Evolutionary conservation across 2,329 filamentous ascomycete genomes (phyloP).

Genomic region (Cercospora sp.): DNA sequence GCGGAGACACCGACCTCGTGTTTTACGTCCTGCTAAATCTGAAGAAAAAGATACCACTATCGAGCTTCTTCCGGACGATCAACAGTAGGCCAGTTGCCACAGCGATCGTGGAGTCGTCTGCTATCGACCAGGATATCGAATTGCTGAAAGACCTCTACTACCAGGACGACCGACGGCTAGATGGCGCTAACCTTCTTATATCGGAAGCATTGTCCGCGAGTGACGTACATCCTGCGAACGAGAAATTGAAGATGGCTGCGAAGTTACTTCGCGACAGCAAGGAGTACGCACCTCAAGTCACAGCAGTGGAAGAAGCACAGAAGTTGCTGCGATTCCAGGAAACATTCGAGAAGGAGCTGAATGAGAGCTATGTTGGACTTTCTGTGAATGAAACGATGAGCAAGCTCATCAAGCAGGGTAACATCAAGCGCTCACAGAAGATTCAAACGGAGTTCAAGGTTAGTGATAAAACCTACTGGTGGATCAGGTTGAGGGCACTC

Average conservation of each 20-base stretch:
- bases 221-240: conserved; percentile 67
- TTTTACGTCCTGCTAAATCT: conserved; percentile 83
- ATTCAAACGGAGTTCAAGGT: conserved; percentile 91
- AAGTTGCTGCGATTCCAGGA: conserved; percentile 84
- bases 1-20: conserved; percentile 91
- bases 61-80: conserved; percentile 88
- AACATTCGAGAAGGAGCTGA: conserved; percentile 78
- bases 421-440: conserved; percentile 81
- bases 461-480: conserved; percentile 85
- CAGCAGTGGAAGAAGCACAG: conserved; percentile 75
- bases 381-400: conserved; percentile 91
- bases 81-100: conserved; percentile 82
- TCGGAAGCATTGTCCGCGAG: conserved; percentile 77
- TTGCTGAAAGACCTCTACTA: conserved; percentile 96
- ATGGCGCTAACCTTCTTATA: conserved; percentile 84
- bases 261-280: conserved; percentile 83
- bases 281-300: conserved; percentile 72
- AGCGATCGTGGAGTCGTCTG: conserved; percentile 83
- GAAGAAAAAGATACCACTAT: conserved; percentile 85
- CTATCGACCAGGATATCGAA: conserved; percentile 73
- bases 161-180: conserved; percentile 86
- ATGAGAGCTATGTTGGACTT: conserved; percentile 67
- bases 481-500: conserved; percentile 79
- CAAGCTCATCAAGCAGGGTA: conserved; percentile 78
- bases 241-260: conserved; percentile 84